Base-by-base conservation (phyloP, 1,284 basidiomycete genomes). In the Sporisorium graminicola region DNA sequence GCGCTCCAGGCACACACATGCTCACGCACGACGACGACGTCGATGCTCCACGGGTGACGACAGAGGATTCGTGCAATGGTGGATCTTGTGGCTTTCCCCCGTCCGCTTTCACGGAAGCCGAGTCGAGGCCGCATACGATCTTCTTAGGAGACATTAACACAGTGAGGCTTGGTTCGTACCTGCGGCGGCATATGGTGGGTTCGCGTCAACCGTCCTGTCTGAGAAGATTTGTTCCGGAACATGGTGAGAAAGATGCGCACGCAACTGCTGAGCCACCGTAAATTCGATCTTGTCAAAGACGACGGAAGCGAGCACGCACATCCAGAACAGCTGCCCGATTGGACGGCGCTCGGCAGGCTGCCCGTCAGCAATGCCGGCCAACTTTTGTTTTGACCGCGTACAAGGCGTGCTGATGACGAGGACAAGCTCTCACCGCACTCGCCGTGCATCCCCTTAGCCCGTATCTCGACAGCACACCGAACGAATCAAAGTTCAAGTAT, bases 201-300 rank as follows among this genome's bases (percentile, higher is more conserved):
- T n/a, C n/a, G n/a, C n/a, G n/a, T n/a, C n/a, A n/a, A n/a, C n/a
- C n/a, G n/a, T n/a, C n/a, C n/a, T n/a, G n/a, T n/a, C n/a, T 29
- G 22, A 20, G 3, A 12, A 10, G 10, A 26, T 49, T 33, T 31
- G 35, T 37, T 53, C 24, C 22, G 16, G 2, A 24, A 2, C 6
- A 26, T 46, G 43, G 9, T 44, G 20, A 24, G 42, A 16, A n/a
- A 16, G 46, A 16, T 40, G 54, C 35, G 50, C 33, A 12, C 33
- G 33, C 33, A 43, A 58, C 50, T 62, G 49, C 54, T 54, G 58
- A 62, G 53, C n/a, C 65, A 67, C 58, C 54, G 53, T 61, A 43
- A 53, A 51, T 24, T n/a, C 9, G 42, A 26, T 35, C 18, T 7
- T 26, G 46, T 47, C 35, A 7, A 37, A 5, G n/a, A n/a, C 46